A percentile compares a stretch with the other conserved stretches of the same genome.
These are phyloP conservation scores for Lipomyces japonicus DNA, from an alignment of 805 yeast species.

Conservation along the genomic window DNA sequence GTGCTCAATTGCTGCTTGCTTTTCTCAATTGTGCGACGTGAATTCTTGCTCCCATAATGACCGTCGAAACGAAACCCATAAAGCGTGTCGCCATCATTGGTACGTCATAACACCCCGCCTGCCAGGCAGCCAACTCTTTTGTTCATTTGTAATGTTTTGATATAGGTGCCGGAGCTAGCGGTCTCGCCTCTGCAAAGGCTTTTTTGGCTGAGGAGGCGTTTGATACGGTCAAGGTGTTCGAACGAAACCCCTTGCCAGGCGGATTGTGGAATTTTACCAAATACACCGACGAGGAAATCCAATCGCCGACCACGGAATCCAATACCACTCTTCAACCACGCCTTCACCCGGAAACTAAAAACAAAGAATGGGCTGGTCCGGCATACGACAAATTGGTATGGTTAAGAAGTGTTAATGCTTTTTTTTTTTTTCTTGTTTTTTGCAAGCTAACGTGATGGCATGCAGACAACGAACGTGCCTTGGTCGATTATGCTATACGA, in stretches of 20 bases:
- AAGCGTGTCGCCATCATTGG: no score
- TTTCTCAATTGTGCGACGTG: no score
- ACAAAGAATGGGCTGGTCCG: constrained; percentile 49
- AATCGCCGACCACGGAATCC: constrained; percentile 39
- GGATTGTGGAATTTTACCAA: constrained; percentile 73
- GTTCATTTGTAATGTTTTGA: no score
- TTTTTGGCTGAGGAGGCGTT: constrained; percentile 47
- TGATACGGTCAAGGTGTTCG: constrained; percentile 56
- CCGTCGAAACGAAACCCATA: no score
- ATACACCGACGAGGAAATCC: constrained; percentile 30
- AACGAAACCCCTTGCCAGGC: constrained; percentile 57
- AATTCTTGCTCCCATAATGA: no score
- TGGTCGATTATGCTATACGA: constrained; percentile 63
- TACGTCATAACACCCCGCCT: no score
- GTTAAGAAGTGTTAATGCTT: no score
- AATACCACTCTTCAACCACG: constrained; percentile 26
- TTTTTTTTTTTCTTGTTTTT: background rate
- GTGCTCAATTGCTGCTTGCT: no score
- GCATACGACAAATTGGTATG: constrained; percentile 58
- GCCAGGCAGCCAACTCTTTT: no score
- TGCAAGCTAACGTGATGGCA: background rate
- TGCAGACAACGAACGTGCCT: constrained; percentile 58
- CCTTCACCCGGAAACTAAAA: constrained; percentile 21
- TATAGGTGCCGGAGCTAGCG: constrained; percentile 27
- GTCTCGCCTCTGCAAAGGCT: constrained; percentile 56